Base-by-base conservation (phyloP, 2,329 filamentous ascomycete genomes). In the Penicillium sumatraense region DNA sequence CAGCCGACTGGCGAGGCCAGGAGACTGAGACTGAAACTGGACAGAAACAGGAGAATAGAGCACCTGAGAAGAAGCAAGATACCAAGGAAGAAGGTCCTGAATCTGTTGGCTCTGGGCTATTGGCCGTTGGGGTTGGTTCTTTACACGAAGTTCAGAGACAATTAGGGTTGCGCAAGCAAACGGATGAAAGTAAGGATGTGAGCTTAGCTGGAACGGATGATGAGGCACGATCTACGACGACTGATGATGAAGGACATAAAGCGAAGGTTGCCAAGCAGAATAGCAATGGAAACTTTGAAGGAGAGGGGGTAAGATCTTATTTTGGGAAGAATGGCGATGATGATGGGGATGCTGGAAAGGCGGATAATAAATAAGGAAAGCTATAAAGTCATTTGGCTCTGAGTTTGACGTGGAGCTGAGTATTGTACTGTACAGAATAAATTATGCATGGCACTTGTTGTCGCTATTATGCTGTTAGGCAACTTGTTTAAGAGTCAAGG, bases 1-100 rank as follows among this genome's bases (percentile, higher is more conserved):
- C 90, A 1, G 86, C 91, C 0, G 86, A 96, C 68, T 96, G 91
- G 91, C 86, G 87, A 56, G 89, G 89, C 1, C 78, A 71, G 0
- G 76, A 81, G 40, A 66, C 68, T 3, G 76, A 78, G 40, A 78
- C 60, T 3, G 76, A 78, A 40, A 78, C 61, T 14, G 59, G 63
- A 21, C 35, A 46, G 16, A 29, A 46, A 23, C 47, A 61, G 20
- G 56, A 61, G 10, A 52, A 50, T 40, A 14, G 8, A 21, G 40
- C 35, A 10, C 53, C 49, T 9, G 20, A 45, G 14, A n/a, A 23
- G 31, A 53, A 18, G 10, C 24, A 45, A 33, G 23, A 61, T 38
- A 36, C 56, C 5, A 18, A 14, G 3, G 42, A 40, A 9, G 21
- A 49, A 6, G 23, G 27, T 21, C 44, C 49, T 48, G 49, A 23